These are phyloP conservation scores for Senecio squalidus DNA, from an alignment of 140 eudicot species.

Conservation along the genomic window DNA sequence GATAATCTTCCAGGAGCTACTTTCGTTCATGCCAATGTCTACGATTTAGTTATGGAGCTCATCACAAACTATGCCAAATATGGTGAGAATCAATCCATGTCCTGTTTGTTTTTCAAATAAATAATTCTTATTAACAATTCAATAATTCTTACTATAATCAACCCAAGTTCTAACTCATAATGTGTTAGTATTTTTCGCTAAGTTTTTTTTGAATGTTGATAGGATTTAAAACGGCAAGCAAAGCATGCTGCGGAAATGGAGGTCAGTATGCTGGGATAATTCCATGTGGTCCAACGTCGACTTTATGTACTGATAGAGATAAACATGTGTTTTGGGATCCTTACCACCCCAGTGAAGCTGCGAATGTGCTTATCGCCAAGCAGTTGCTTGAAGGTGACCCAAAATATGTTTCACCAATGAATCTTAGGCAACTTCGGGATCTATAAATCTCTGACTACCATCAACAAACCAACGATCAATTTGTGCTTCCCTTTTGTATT, in stretches of 20 bases:
- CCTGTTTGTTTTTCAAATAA: background rate
- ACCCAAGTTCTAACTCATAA: too few relatives aligned
- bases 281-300: constrained; percentile 94
- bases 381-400: constrained; percentile 68
- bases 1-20: constrained; percentile 81
- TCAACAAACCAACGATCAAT: background rate
- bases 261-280: constrained; percentile 90
- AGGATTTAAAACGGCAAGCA: constrained; percentile 80
- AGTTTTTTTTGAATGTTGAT: constrained; percentile 6
- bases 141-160: background rate
- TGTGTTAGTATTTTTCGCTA: too few relatives aligned
- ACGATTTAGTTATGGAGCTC: constrained; percentile 88
- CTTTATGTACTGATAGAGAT: constrained; percentile 73
- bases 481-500: constrained; percentile 12
- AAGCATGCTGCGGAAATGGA: constrained; percentile 94
- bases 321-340: constrained; percentile 99
- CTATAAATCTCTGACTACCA: constrained; percentile 36
- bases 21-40: constrained; percentile 84
- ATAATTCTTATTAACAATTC: background rate
- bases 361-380: constrained; percentile 70
- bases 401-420: constrained; percentile 74
- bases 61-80: constrained; percentile 69
- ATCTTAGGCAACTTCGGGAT: constrained; percentile 71
- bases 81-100: constrained; percentile 33
- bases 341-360: constrained; percentile 97